phyloP scores from a whole-genome alignment of 495 filamentous ascomycete genomes.

The Antarctomyces pellizariae region DNA sequence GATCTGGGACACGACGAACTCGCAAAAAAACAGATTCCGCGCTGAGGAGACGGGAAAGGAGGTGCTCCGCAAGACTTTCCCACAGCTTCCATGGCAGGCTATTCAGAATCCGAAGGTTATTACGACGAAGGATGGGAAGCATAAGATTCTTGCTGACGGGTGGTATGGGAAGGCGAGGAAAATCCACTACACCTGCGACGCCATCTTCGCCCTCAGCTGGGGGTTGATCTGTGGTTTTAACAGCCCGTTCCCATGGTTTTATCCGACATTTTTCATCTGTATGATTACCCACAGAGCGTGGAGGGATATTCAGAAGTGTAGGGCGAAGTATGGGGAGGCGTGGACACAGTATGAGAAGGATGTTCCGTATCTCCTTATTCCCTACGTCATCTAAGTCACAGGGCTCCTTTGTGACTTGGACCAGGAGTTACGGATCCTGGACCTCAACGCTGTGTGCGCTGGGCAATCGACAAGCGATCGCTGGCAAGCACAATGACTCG shows the following conservation, averaged over 20 bases:
- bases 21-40: slow-evolving; percentile 89
- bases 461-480: too few relatives aligned
- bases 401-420: too few relatives aligned
- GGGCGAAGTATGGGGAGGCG: slow-evolving; percentile 71
- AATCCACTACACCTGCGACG: slow-evolving; percentile 84
- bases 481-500: too few relatives aligned
- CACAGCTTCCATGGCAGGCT: slow-evolving; percentile 79
- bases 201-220: slow-evolving; percentile 47
- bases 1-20: slow-evolving; percentile 78
- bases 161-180: slow-evolving; percentile 92
- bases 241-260: slow-evolving; percentile 93
- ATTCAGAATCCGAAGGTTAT: slow-evolving; percentile 77
- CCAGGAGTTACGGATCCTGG: too few relatives aligned
- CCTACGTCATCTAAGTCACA: too few relatives aligned
- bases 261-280: slow-evolving; percentile 66
- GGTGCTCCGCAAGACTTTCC: slow-evolving; percentile 59
- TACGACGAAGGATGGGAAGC: slow-evolving; percentile 49
- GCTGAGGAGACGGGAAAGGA: slow-evolving; percentile 54
- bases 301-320: slow-evolving; percentile 68
- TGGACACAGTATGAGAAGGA: slow-evolving; percentile 75
- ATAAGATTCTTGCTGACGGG: slow-evolving; percentile 66
- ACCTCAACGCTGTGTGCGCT: too few relatives aligned
- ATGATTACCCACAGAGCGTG: slow-evolving; percentile 85
- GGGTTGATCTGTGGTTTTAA: slow-evolving; percentile 34
- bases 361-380: slow-evolving; percentile 91